These are phyloP conservation scores for Candida hispaniensis DNA, from an alignment of 805 yeast genomes.

Conservation along the genomic window DNA sequence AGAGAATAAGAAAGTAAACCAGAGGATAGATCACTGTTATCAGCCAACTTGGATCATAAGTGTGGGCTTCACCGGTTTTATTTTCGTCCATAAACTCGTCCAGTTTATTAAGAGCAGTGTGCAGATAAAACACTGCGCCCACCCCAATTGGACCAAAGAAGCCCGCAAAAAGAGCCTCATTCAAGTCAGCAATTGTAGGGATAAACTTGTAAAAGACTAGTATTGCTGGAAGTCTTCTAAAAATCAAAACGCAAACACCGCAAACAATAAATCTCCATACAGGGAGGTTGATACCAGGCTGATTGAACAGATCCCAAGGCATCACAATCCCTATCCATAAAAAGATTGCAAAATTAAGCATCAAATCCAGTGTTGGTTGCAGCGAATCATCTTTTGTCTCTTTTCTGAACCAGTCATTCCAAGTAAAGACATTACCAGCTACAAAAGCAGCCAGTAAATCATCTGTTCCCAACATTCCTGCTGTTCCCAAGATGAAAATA, in stretches of 20 bases:
- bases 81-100: conserved; percentile 23
- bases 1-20: conserved; percentile 55
- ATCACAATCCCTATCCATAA: conserved; percentile 60
- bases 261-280: conserved; percentile 30
- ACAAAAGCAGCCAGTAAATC: conserved; percentile 62
- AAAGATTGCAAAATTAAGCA: conserved; percentile 55
- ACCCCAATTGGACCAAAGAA: conserved; percentile 73
- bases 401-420: conserved; percentile 50
- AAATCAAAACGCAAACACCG: conserved; percentile 27
- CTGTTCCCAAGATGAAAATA: conserved; percentile 52
- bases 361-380: conserved; percentile 53
- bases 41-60: conserved; percentile 29
- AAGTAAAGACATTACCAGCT: conserved; percentile 62
- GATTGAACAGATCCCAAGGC: conserved; percentile 57
- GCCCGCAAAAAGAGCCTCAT: conserved; percentile 61
- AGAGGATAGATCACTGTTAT: conserved; percentile 53
- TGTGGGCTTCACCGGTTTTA: conserved; percentile 9
- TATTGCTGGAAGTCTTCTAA: conserved; percentile 30
- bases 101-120: conserved; percentile 34
- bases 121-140: conserved; percentile 49
- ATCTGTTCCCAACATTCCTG: conserved; percentile 55
- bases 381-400: conserved; percentile 52
- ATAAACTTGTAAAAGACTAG: conserved; percentile 43
- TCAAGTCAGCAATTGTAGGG: conserved; percentile 52
- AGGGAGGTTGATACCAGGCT: conserved; percentile 18